Evolutionary conservation across 306 rosid species (phyloP).

Genomic region (Benincasa hispida): DNA sequence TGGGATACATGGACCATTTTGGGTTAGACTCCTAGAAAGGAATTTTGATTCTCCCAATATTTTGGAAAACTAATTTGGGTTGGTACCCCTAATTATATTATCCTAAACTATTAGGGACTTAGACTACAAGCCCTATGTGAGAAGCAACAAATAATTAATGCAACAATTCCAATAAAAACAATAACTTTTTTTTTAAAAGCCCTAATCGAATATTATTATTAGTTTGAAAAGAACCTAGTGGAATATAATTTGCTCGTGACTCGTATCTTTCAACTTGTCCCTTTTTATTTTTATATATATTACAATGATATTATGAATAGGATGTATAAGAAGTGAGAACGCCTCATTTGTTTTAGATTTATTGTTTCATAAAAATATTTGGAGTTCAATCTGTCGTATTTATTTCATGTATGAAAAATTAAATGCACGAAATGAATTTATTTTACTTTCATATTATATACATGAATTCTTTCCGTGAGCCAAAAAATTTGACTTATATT

Average conservation of each 20-base stretch:
- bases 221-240: neutral
- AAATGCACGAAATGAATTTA: neutral
- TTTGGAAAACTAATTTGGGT: neutral
- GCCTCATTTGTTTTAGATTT: neutral
- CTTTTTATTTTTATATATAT: neutral
- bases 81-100: neutral
- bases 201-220: neutral
- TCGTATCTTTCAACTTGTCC: neutral
- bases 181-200: neutral
- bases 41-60: neutral
- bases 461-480: neutral
- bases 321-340: neutral
- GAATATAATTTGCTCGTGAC: neutral
- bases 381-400: neutral
- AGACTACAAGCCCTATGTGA: neutral
- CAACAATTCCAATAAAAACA: neutral
- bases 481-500: neutral
- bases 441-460: neutral
- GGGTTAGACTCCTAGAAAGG: neutral
- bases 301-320: neutral
- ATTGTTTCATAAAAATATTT: neutral
- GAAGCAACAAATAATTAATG: neutral
- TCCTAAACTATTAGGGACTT: neutral
- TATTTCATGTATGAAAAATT: neutral
- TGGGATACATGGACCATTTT: neutral